Base-by-base conservation (phyloP, 2,329 filamentous ascomycete genomes). In the Elsinoe fawcettii region DNA sequence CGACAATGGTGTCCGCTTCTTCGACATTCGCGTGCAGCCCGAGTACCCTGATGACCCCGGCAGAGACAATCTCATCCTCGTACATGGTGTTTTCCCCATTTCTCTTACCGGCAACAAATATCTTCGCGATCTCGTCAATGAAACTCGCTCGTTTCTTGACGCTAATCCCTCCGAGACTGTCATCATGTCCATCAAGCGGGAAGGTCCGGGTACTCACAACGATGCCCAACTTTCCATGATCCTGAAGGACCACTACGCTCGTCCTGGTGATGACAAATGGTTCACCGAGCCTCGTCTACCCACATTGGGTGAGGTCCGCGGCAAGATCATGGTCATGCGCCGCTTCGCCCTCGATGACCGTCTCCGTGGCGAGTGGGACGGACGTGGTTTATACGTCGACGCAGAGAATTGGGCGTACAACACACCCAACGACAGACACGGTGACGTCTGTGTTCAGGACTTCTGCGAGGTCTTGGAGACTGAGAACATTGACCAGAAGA, bases 1-100 rank as follows among this genome's bases (percentile, higher is more conserved):
- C 25, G 78, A 84, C 58, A 92, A 96, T 69, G 93, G 93, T 25
- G 87, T 97, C 46, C 89, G 93, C 54, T 97, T 96, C 77, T 84
- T 99, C 63, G 93, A 99, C 69, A 82, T 99, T 61, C 85, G 93
- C 54, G 87, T 96, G 1, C 85, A 87, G 64, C 83, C 83, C 1
- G 75, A 79, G 27, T 75, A 75, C 55, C 77, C 82, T 1, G 74
- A 79, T 1, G 77, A 86, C 55, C 69, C 73, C 0, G 62, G 63
- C 23, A 81, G 82, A 62, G 83, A 89, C 67, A 79, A 82, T 39
- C 79, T 97, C 14, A 76, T 85, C 56, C 87, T 99, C 27, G 92
- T 97, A 3, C 93, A 99, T 75, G 85, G 86, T 66, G 88, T 83
- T 22, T 97, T 97, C 69, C 90, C 93, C 57, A 84, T 97, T 69